Evolutionary conservation across 495 filamentous ascomycete species (phyloP).

Genomic region (Talaromyces wortmannii): DNA sequence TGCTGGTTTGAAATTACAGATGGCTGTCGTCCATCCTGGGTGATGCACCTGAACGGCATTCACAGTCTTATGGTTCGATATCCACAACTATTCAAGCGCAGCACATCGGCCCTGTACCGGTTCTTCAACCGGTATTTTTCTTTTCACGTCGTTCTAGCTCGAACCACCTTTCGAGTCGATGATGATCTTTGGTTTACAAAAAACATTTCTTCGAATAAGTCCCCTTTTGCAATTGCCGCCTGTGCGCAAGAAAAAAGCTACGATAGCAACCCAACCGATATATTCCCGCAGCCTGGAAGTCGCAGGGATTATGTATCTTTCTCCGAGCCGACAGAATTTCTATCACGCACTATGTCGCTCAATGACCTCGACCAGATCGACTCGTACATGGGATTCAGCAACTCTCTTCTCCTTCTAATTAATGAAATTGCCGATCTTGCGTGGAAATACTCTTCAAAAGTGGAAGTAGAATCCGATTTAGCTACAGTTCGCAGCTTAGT

Average conservation of each 20-base stretch:
- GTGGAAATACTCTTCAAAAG: conserved; percentile 4
- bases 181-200: background rate
- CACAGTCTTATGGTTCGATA: conserved; percentile 11
- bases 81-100: conserved; percentile 6
- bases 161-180: conserved; percentile 12
- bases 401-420: conserved; percentile 14
- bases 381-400: conserved; percentile 20
- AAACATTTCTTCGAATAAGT: background rate
- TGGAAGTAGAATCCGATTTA: background rate
- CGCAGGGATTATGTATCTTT: background rate
- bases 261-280: too few species aligned
- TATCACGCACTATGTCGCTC: conserved; percentile 1
- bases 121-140: conserved; percentile 21
- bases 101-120: conserved; percentile 9
- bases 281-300: background rate
- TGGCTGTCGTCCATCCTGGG: conserved; percentile 17
- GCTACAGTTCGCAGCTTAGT: conserved; percentile 1
- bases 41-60: conserved; percentile 18
- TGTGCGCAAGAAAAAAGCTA: background rate
- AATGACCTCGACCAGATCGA: conserved; percentile 13
- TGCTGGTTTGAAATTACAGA: conserved; percentile 19
- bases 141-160: conserved; percentile 17
- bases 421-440: conserved; percentile 15
- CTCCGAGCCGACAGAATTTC: background rate
- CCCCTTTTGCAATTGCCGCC: background rate